Evolutionary conservation across 2,329 filamentous ascomycete species (phyloP).

Genomic region (Aspergillus clavatus): DNA sequence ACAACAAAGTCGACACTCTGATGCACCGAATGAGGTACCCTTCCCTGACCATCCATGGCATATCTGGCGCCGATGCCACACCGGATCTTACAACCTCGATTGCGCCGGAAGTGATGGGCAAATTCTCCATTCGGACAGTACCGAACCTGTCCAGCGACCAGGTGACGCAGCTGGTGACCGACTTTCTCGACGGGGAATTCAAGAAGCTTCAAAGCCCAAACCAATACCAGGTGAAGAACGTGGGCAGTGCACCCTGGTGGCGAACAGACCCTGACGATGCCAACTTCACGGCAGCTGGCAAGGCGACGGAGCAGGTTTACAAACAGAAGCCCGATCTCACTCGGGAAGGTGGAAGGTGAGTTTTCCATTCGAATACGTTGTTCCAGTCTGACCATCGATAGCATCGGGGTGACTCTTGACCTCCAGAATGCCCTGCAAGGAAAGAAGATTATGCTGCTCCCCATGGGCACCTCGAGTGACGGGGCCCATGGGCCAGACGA

Average conservation of each 20-base stretch:
- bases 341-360: constrained; percentile 8
- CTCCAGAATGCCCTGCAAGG: constrained; percentile 74
- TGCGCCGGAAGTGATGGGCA: neutral
- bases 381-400: too few species aligned
- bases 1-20: constrained; percentile 1
- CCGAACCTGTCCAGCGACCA: constrained; percentile 2
- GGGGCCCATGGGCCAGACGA: constrained; percentile 92
- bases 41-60: constrained; percentile 5
- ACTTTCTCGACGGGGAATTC: constrained; percentile 3
- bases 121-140: constrained; percentile 7
- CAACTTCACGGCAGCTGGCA: constrained; percentile 3
- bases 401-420: constrained; percentile 45
- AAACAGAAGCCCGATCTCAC: constrained; percentile 3
- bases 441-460: constrained; percentile 79
- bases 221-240: neutral
- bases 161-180: neutral
- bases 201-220: constrained; percentile 4
- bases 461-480: constrained; percentile 88
- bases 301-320: constrained; percentile 4
- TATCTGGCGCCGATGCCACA: constrained; percentile 3
- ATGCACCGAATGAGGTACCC: constrained; percentile 8
- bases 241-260: constrained; percentile 2
- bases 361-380: constrained; percentile 1
- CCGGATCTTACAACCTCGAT: neutral
- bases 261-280: neutral